Evolutionary conservation across 495 filamentous ascomycete species (phyloP).

Genomic region (Bombardia bombarda): DNA sequence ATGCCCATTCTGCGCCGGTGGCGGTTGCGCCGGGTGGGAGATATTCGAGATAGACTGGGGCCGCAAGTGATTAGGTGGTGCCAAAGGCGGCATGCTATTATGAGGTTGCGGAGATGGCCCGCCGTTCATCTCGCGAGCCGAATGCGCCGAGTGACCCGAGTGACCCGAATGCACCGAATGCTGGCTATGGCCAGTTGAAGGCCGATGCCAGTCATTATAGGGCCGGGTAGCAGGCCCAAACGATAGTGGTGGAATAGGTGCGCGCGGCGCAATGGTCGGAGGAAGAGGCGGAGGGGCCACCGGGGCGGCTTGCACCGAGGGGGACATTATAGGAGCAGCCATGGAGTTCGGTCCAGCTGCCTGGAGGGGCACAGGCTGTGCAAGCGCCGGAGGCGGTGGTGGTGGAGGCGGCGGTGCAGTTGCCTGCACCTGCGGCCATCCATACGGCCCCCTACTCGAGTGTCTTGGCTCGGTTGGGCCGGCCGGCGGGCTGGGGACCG

Average conservation of each 20-base stretch:
- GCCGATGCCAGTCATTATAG: conserved; percentile 31
- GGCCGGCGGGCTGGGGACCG: conserved; percentile 37
- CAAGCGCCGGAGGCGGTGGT: conserved; percentile 3
- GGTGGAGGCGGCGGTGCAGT: too few species aligned
- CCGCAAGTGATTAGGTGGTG: conserved; percentile 34
- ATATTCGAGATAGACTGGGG: conserved; percentile 27
- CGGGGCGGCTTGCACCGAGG: conserved; percentile 26
- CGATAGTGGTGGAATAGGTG: conserved; percentile 18
- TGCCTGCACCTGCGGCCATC: conserved; percentile 10
- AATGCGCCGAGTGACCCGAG: too few species aligned
- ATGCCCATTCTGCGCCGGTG: conserved; percentile 30
- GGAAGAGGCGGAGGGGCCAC: conserved; percentile 20
- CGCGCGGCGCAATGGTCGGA: conserved; percentile 15
- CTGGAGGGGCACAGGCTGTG: conserved; percentile 13
- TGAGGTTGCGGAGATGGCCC: conserved; percentile 24
- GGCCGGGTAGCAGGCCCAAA: conserved; percentile 17
- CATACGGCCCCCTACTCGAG: conserved; percentile 6
- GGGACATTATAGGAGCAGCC: conserved; percentile 27
- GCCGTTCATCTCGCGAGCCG: conserved; percentile 32
- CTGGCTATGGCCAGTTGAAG: conserved; percentile 24
- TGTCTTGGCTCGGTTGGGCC: conserved; percentile 27
- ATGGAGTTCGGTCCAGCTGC: conserved; percentile 33
- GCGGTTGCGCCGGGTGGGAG: conserved; percentile 16
- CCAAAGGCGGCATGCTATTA: conserved; percentile 28
- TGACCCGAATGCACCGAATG: too few species aligned